A percentile compares a stretch with the other conserved stretches of the same genome.
phyloP scores from a whole-genome alignment of 2,329 filamentous ascomycete species.

The Penicillium rolfsii region DNA sequence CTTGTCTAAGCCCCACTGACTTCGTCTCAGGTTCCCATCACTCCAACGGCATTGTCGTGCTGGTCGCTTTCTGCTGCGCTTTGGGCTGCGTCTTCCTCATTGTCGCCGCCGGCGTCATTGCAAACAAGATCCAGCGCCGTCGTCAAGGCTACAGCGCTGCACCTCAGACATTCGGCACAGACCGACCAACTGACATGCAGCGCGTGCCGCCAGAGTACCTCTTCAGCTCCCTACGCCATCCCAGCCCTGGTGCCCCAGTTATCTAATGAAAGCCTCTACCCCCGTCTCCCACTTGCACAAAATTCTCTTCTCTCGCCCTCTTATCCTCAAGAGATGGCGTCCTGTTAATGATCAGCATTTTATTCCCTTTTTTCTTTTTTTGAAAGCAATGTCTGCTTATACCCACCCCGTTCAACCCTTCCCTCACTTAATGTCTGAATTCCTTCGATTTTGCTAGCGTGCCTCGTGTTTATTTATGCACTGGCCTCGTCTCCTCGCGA shows the following conservation, averaged over 20 bases:
- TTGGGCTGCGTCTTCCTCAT: slow-evolving; percentile 54
- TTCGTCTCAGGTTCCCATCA: slow-evolving; percentile 38
- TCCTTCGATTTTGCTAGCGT: slow-evolving; percentile 21
- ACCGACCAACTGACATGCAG: slow-evolving; percentile 51
- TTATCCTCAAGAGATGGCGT: slow-evolving; percentile 17
- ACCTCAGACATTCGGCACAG: slow-evolving; percentile 49
- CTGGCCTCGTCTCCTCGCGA: slow-evolving; percentile 12
- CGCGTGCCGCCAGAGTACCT: slow-evolving; percentile 53
- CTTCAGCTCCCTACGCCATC: slow-evolving; percentile 45
- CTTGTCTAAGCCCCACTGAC: slow-evolving; percentile 21
- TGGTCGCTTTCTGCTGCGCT: slow-evolving; percentile 53
- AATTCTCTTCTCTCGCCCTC: slow-evolving; percentile 8
- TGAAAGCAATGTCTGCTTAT: slow-evolving; percentile 36
- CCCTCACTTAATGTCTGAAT: slow-evolving; percentile 35
- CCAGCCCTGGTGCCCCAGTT: slow-evolving; percentile 39
- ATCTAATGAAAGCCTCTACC: slow-evolving; percentile 33
- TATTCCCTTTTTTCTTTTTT: slow-evolving; percentile 34
- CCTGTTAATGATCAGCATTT: slow-evolving; percentile 15
- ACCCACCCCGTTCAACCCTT: slow-evolving; percentile 29
- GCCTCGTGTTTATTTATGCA: slow-evolving; percentile 26
- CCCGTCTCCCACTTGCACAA: slow-evolving; percentile 1
- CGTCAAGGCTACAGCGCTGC: slow-evolving; percentile 52
- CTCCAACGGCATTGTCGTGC: slow-evolving; percentile 51
- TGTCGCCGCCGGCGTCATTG: slow-evolving; percentile 50
- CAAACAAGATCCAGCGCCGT: slow-evolving; percentile 52